Percentiles rank a stretch among this genome's conserved stretches.
Evolutionary conservation across 2,329 filamentous ascomycete genomes (phyloP).

Genomic region (Thielaviopsis punctulata): DNA sequence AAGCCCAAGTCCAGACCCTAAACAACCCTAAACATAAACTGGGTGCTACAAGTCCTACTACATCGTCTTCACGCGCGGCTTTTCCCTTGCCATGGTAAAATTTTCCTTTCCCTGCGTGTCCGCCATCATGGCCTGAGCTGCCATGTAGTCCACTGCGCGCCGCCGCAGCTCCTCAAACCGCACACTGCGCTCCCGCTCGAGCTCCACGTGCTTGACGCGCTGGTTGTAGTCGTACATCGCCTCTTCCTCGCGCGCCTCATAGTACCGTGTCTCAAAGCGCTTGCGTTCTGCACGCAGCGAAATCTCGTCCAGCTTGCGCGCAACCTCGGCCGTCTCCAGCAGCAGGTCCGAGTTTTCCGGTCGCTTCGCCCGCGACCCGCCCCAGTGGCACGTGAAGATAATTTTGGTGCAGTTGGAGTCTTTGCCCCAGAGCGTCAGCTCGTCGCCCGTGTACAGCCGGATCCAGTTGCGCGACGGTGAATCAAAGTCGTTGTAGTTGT

Average conservation of each 20-base stretch:
- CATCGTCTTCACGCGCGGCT: slow-evolving; percentile 6
- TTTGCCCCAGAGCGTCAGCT: slow-evolving; percentile 52
- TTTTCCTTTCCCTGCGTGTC: neutral
- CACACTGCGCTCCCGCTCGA: slow-evolving; percentile 32
- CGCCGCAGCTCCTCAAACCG: slow-evolving; percentile 31
- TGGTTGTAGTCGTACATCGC: slow-evolving; percentile 28
- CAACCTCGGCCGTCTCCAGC: slow-evolving; percentile 19
- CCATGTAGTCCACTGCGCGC: slow-evolving; percentile 27
- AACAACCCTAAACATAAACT: neutral
- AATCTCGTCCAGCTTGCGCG: slow-evolving; percentile 30
- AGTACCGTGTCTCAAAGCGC: slow-evolving; percentile 24
- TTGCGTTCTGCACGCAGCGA: slow-evolving; percentile 29
- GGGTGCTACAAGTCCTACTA: slow-evolving; percentile 4
- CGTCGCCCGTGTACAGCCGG: slow-evolving; percentile 59
- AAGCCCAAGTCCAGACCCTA: no score
- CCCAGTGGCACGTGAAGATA: slow-evolving; percentile 37
- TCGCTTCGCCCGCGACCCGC: slow-evolving; percentile 28
- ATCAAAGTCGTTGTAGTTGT: slow-evolving; percentile 34
- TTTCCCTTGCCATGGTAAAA: neutral
- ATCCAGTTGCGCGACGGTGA: slow-evolving; percentile 45
- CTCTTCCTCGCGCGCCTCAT: slow-evolving; percentile 24
- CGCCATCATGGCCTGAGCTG: slow-evolving; percentile 3
- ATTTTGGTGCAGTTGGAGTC: slow-evolving; percentile 27
- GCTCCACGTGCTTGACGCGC: slow-evolving; percentile 24
- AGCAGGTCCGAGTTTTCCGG: slow-evolving; percentile 1